Evolutionary conservation across 2,329 filamentous ascomycete species (phyloP).

Genomic region (Talaromyces sp.): DNA sequence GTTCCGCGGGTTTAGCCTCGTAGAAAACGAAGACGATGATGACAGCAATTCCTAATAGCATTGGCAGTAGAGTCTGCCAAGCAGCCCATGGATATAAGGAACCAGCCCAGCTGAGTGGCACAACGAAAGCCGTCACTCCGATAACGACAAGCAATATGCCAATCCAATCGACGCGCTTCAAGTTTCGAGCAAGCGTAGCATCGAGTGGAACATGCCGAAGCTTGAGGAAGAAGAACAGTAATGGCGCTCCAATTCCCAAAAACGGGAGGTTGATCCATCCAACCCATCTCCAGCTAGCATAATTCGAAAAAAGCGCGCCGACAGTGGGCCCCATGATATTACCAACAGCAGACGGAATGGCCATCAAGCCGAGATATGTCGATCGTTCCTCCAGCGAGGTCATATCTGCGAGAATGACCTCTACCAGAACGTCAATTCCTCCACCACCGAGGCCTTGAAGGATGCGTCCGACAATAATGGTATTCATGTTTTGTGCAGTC

Average conservation of each 20-base stretch:
- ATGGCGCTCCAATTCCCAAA: slow-evolving; percentile 22
- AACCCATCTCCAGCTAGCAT: slow-evolving; percentile 31
- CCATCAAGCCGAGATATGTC: slow-evolving; percentile 29
- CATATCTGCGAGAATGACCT: slow-evolving; percentile 48
- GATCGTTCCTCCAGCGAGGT: slow-evolving; percentile 40
- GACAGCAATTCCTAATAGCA: slow-evolving; percentile 28
- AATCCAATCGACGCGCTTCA: slow-evolving; percentile 25
- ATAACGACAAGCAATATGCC: slow-evolving; percentile 29
- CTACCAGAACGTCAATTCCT: slow-evolving; percentile 42
- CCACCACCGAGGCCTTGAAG: slow-evolving; percentile 54
- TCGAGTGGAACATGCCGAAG: slow-evolving; percentile 38
- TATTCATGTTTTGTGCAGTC: slow-evolving; percentile 41
- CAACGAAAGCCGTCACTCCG: slow-evolving; percentile 28
- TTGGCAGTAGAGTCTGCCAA: slow-evolving; percentile 28
- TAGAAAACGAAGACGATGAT: slow-evolving; percentile 23
- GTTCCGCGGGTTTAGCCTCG: slow-evolving; percentile 22
- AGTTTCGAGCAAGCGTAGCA: slow-evolving; percentile 45
- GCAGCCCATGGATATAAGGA: slow-evolving; percentile 29
- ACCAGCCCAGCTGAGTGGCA: slow-evolving; percentile 33
- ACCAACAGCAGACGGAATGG: slow-evolving; percentile 34
- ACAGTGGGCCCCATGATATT: slow-evolving; percentile 48
- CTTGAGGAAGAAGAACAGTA: slow-evolving; percentile 27
- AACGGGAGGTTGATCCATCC: slow-evolving; percentile 34
- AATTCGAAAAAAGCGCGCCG: slow-evolving; percentile 27
- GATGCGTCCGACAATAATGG: slow-evolving; percentile 54